These are phyloP conservation scores for Albophoma yamanashiensis DNA, from an alignment of 2,329 filamentous ascomycete genomes.

Conservation along the genomic window DNA sequence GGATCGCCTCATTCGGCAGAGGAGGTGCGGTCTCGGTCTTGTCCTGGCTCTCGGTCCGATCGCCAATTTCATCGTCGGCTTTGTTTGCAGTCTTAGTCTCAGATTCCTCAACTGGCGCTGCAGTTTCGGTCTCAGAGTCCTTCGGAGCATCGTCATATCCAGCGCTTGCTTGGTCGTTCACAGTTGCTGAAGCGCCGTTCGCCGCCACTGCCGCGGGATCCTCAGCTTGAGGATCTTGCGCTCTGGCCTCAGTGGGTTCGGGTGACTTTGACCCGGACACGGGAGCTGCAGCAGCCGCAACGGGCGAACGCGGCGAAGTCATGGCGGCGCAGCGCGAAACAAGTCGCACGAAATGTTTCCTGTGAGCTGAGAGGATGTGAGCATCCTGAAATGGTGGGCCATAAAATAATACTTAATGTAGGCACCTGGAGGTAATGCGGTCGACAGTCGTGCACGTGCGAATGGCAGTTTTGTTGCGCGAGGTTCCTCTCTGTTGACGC, in stretches of 20 bases:
- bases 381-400: conserved; percentile 19
- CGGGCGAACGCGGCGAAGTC: conserved; percentile 4
- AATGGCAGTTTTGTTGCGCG: background rate
- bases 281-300: conserved; percentile 6
- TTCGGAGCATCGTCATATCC: background rate
- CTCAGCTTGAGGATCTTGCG: conserved; percentile 7
- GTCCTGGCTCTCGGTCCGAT: conserved; percentile 2
- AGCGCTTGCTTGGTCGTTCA: background rate
- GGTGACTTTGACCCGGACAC: conserved; percentile 5
- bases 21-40: conserved; percentile 18
- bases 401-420: conserved; percentile 22
- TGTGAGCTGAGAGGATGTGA: conserved; percentile 16
- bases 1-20: conserved; percentile 22
- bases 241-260: conserved; percentile 1
- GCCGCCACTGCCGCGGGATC: conserved; percentile 2
- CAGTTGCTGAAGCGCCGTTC: background rate
- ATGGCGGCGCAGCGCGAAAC: background rate
- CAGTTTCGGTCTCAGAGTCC: background rate
- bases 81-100: background rate
- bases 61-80: background rate
- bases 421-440: conserved; percentile 22
- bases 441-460: conserved; percentile 2
- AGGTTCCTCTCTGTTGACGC: background rate
- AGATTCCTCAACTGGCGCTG: conserved; percentile 1
- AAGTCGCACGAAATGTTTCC: background rate